These are phyloP conservation scores for Pseudocercospora pini-densiflorae DNA, from an alignment of 2,329 filamentous ascomycete genomes.

Conservation along the genomic window DNA sequence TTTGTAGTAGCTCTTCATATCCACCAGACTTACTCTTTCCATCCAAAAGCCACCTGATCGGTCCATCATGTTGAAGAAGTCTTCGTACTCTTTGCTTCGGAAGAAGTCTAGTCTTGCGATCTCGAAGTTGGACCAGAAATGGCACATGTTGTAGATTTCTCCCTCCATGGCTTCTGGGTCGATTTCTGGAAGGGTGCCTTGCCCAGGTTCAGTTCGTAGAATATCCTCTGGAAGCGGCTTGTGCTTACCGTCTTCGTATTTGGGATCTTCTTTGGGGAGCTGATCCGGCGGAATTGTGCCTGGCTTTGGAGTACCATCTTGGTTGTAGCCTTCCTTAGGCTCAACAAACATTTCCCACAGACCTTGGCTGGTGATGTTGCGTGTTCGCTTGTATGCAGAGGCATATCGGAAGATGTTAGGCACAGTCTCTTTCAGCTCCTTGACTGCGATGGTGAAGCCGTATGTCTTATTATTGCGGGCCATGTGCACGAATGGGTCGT, in stretches of 20 bases:
- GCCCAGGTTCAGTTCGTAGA: slow-evolving; percentile 72
- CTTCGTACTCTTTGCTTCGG: slow-evolving; percentile 94
- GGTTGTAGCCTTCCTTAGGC: slow-evolving; percentile 65
- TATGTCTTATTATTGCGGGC: slow-evolving; percentile 95
- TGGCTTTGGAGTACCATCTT: slow-evolving; percentile 56
- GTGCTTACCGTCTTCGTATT: slow-evolving; percentile 68
- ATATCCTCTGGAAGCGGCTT: slow-evolving; percentile 79
- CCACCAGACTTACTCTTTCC: slow-evolving; percentile 76
- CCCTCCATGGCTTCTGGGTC: slow-evolving; percentile 95
- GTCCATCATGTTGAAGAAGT: slow-evolving; percentile 99
- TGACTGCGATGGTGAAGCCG: slow-evolving; percentile 97
- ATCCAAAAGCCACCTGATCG: slow-evolving; percentile 98
- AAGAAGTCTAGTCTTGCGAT: slow-evolving; percentile 96
- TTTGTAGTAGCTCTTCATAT: slow-evolving; percentile 31
- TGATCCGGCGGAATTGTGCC: slow-evolving; percentile 42
- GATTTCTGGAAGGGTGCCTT: slow-evolving; percentile 74
- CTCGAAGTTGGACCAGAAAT: slow-evolving; percentile 99
- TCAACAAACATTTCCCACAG: slow-evolving; percentile 99
- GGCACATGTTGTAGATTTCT: slow-evolving; percentile 99
- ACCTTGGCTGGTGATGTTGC: slow-evolving; percentile 88
- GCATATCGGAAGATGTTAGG: slow-evolving; percentile 99
- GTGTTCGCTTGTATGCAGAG: slow-evolving; percentile 92
- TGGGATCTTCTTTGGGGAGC: slow-evolving; percentile 55
- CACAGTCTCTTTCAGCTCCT: slow-evolving; percentile 95
- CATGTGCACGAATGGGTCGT: slow-evolving; percentile 97